Percentiles rank a stretch among this genome's conserved stretches.
phyloP scores from a whole-genome alignment of 1,139 yeast genomes.

The Debaryomycetaceae sp. region DNA sequence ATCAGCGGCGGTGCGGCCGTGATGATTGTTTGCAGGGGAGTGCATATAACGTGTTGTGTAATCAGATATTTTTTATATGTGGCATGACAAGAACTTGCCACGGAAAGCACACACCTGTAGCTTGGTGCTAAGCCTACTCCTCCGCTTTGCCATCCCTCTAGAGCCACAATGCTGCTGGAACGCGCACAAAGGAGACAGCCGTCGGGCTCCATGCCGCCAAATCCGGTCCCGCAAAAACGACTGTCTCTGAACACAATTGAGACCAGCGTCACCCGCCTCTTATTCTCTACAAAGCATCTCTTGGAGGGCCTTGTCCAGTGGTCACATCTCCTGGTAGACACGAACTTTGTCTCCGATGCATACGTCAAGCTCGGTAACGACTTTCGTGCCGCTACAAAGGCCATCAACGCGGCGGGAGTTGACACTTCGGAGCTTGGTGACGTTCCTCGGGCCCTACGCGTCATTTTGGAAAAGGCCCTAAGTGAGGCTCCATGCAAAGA shows the following conservation, averaged over 20 bases:
- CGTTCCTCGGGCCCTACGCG: conserved; percentile 63
- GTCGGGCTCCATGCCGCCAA: not conserved
- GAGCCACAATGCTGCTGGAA: too few species aligned
- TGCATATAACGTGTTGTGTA: too few species aligned
- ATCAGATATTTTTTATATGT: too few species aligned
- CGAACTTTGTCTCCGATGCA: conserved; percentile 79
- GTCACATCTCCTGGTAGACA: conserved; percentile 75
- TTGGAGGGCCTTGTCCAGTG: conserved; percentile 81
- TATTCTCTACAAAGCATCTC: conserved; percentile 83
- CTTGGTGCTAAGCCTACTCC: too few species aligned
- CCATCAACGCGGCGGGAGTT: conserved; percentile 58
- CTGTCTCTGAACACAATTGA: conserved; percentile 56
- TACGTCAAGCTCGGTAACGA: conserved; percentile 92
- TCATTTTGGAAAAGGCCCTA: conserved; percentile 75
- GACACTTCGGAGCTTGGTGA: conserved; percentile 65
- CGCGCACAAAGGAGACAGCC: too few species aligned
- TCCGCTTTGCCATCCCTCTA: too few species aligned
- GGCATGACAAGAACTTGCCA: too few species aligned
- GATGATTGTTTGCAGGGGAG: too few species aligned
- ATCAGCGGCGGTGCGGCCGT: too few species aligned
- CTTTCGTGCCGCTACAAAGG: conserved; percentile 75
- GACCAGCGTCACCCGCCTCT: conserved; percentile 67
- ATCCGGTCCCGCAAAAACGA: conserved; percentile 5
- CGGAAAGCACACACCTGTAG: too few species aligned
- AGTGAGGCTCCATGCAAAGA: conserved; percentile 82